Base-by-base conservation (phyloP, 2,329 filamentous ascomycete species). In the Trichoderma gracile region DNA sequence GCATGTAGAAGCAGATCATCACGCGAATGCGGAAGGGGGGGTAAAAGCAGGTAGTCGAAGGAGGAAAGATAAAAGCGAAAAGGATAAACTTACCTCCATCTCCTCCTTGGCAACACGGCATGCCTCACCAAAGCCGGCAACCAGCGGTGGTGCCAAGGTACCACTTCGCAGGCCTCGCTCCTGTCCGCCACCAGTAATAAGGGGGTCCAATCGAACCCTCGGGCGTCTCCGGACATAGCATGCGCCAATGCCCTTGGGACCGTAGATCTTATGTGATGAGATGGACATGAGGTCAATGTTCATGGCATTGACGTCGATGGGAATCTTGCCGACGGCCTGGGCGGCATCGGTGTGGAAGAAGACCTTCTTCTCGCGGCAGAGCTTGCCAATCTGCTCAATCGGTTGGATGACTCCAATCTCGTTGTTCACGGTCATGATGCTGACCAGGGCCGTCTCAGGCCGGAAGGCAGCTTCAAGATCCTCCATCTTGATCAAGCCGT, bases 341-440 rank as follows among this genome's bases (percentile, higher is more conserved):
- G 95, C 95, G 58, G 85, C 95, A 77, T 99, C 95, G 25, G 93
- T 96, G 80, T 99, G 95, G 86, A 99, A 99, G 79, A 97, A 99
- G 50, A 97, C 83, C 82, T 97, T 97, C 78, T 92, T 95, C 62
- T 87, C 85, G 57, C 95, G 88, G 78, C 95, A 99, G 15, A 99
- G 82, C 78, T 89, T 90, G 73, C 95, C 95, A 75, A 99, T 99
- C 79, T 97, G 87, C 71, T 92, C 91, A 65, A 99, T 80, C 0
- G 95, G 95, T 78, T 99, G 95, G 65, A 99, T 96, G n/a, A 99
- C 95, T 73, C 95, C 95, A 72, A 99, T 98, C 79, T 99, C 95
- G 77, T 99, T 99, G 82, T 99, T 99, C 73, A 99, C 95, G 0
- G 95, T 89, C 95, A 99, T 99, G 78, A 99, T 91, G 74, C 93